A percentile compares a stretch with the other conserved stretches of the same genome.
These are phyloP conservation scores for Mortierella sp. DNA, from an alignment of 371 early-diverging fungal genomes.

Conservation along the genomic window DNA sequence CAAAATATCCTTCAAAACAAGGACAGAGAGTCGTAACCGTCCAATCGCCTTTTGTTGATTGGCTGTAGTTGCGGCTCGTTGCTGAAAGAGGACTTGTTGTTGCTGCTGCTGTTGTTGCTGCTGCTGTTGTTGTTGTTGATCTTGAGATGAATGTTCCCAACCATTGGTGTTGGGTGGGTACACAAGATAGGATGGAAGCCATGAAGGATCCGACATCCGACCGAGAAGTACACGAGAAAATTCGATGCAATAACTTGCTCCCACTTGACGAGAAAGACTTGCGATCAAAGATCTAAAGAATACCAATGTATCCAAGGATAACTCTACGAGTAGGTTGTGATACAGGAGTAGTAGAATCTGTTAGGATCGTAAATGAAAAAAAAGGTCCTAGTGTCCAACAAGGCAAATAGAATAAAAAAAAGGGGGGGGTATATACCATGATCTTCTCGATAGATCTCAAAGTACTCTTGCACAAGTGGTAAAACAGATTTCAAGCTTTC, in stretches of 20 bases:
- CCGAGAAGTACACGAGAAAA: slow-evolving; percentile 39
- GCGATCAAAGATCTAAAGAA: slow-evolving; percentile 34
- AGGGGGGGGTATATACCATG: slow-evolving; percentile 25
- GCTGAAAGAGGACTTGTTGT: slow-evolving; percentile 14
- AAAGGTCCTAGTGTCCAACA: too few species aligned
- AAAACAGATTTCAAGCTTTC: slow-evolving; percentile 29
- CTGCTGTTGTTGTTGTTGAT: background rate
- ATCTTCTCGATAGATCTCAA: slow-evolving; percentile 40
- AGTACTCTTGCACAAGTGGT: slow-evolving; percentile 39
- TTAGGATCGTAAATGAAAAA: too few species aligned
- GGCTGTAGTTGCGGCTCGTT: slow-evolving; percentile 15
- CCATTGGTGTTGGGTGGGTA: too few species aligned
- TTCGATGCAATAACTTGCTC: slow-evolving; percentile 28
- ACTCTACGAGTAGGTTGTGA: slow-evolving; percentile 10
- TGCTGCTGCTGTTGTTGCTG: too few species aligned
- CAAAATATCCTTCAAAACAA: slow-evolving; percentile 27
- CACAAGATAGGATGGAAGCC: background rate
- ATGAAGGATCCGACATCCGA: slow-evolving; percentile 20
- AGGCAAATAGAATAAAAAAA: background rate
- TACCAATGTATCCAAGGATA: slow-evolving; percentile 33
- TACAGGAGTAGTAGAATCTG: too few species aligned
- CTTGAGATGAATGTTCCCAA: slow-evolving; percentile 21
- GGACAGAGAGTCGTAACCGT: slow-evolving; percentile 22
- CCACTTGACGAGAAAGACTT: slow-evolving; percentile 30
- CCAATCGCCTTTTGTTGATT: slow-evolving; percentile 27